These are phyloP conservation scores for Crithidia sp. DNA, from an alignment of 208 protist species.

Conservation along the genomic window DNA sequence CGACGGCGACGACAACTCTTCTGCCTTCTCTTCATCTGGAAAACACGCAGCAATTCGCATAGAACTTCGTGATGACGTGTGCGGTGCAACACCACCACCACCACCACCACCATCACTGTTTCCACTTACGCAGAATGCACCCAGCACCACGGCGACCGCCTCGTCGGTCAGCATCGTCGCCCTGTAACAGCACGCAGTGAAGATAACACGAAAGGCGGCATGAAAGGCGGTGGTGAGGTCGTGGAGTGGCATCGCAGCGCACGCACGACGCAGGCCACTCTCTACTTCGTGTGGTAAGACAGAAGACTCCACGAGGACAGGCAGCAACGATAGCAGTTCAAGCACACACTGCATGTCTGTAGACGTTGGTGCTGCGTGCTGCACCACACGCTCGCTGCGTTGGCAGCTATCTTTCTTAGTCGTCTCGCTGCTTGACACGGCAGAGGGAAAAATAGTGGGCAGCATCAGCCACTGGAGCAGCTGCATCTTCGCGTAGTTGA, in stretches of 20 bases:
- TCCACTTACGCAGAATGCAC: background rate
- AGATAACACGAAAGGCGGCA: slow-evolving; percentile 26
- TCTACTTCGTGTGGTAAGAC: slow-evolving; percentile 21
- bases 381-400: no score
- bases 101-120: background rate
- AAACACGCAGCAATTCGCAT: no score
- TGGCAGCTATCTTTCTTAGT: no score
- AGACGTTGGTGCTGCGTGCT: background rate
- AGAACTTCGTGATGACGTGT: no score
- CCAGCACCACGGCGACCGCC: slow-evolving; percentile 2
- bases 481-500: slow-evolving; percentile 27
- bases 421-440: no score
- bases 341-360: slow-evolving; percentile 19
- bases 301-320: slow-evolving; percentile 12
- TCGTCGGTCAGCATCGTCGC: slow-evolving; percentile 12
- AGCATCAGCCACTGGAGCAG: slow-evolving; percentile 18
- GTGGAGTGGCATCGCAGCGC: background rate
- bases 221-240: slow-evolving; percentile 7
- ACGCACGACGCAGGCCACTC: slow-evolving; percentile 21
- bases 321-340: slow-evolving; percentile 34
- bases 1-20: background rate
- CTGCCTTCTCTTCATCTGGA: background rate
- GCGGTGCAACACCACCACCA: no score
- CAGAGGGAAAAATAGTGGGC: no score
- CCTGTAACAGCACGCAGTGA: slow-evolving; percentile 20